Base-by-base conservation (phyloP, 2,329 filamentous ascomycete species). In the Ophiobolus disseminans region DNA sequence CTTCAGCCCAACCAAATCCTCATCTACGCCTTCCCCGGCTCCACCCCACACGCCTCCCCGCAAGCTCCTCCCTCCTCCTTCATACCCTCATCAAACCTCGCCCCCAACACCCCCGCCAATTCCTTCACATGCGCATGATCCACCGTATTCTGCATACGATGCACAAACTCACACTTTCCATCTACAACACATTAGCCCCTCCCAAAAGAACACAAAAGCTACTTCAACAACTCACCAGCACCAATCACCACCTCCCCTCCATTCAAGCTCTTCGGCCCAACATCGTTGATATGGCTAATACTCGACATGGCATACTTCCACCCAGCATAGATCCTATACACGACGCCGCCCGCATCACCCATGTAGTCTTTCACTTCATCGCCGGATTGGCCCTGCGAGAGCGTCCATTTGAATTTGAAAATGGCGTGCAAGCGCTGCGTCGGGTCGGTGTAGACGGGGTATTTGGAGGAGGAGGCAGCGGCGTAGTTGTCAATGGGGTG, bases 91-190 rank as follows among this genome's bases (percentile, higher is more conserved):
- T 28, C 25, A 28, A 28, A 28, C 25, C 5, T 32, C 5, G 13
- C n/a, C 5, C 43, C 35, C 2, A 46, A 11, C 16, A 50, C 21
- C 2, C 8, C 39, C 5, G 48, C 51, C 31, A 65, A 7, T 10
- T 64, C 57, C 1, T 51, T 36, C 7, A 63, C 46, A 32, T 53
- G 57, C 1, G 55, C 60, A 25, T 65, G 62, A 31, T 65, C 62
- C 2, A 64, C 61, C 1, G 60, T 64, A 17, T 61, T 65, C 34
- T 65, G 62, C 62, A 65, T 65, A 10, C 62, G 54, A 31, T 63
- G 55, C 5, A 64, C 60, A 11, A 58, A 64, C 34, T 65, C 59
- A 43, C 59, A 63, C 9, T 49, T 35, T 1, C 59, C 59, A 40
- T 61, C 62, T 63, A 28, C 14, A 11, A 13, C 13, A 16, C 28